phyloP scores from a whole-genome alignment of 306 rosid genomes.

The Medicago arabica region DNA sequence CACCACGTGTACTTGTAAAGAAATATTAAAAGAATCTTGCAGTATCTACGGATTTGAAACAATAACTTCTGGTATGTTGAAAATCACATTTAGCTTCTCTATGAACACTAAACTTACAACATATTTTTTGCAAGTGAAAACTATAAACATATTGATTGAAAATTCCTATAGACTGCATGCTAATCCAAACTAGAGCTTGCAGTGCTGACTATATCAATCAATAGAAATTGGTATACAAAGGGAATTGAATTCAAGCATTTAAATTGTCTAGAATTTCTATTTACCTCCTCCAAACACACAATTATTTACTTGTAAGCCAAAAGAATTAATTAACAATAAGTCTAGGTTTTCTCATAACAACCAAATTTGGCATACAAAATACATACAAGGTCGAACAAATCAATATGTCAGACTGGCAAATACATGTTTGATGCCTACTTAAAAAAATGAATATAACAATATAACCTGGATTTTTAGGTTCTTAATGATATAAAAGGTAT shows the following conservation, averaged over 20 bases:
- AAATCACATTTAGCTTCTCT: constrained; percentile 1
- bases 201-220: constrained; percentile 3
- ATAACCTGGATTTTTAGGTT: constrained; percentile 1
- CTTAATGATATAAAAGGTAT: constrained; percentile 16
- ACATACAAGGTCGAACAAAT: background rate
- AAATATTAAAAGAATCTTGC: background rate
- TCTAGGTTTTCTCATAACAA: constrained; percentile 5
- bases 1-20: background rate
- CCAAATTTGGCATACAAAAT: constrained; percentile 35
- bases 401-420: constrained; percentile 9
- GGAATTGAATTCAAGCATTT: background rate
- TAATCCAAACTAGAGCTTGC: background rate
- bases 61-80: background rate
- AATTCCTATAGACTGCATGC: background rate
- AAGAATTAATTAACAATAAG: background rate
- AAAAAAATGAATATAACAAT: constrained; percentile 23
- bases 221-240: background rate
- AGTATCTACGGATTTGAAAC: background rate
- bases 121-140: background rate
- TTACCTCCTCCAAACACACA: background rate
- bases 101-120: background rate
- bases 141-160: background rate
- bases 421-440: constrained; percentile 11
- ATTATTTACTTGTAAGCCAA: constrained; percentile 20
- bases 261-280: background rate